Base-by-base conservation (phyloP, 139 green algal species). In the Tetradesmus lagerheimii region DNA sequence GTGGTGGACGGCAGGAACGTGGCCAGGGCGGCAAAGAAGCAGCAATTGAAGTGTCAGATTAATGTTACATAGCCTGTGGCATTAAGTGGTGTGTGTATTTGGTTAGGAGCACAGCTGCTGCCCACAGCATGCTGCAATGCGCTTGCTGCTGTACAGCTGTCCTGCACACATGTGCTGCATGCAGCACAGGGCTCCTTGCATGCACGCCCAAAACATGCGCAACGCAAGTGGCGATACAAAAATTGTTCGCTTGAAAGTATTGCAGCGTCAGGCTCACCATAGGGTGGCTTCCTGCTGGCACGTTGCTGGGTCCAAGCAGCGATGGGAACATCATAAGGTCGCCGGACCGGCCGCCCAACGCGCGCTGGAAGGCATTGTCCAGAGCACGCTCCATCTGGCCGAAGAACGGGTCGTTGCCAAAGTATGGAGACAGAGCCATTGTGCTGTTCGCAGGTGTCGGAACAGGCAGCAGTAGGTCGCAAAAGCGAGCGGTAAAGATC, bases 371-470 rank as follows among this genome's bases (percentile, higher is more conserved):
- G 76, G 88, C 89, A 15, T 45, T 74, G 57, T 89, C 78, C 45
- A 92, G 62, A 1, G 83, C 74, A 16, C 37, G 67, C 31, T 92
- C 90, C 14, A 92, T 62, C 15, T 86, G 50, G 38, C 37, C 62
- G 39, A 89, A 91, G 67, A 92, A 89, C 18, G 86, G 90, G 39
- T 92, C 90, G 25, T 50, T 78, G n/a, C 79, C 75, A 29, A 83
- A 8, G 29, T 84, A 80, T 29, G 89, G 71, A 16, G 84, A 43
- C n/a, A 92, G 84, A 15, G 89, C 89, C 89, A 92, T 92, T 27
- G 8, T 64, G 35, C 38, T 34, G 20, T 20, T 78, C n/a, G n/a
- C n/a, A 37, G n/a, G 15, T 39, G 14, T 39, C 67, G 78, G 38
- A 62, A 35, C 4, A 62, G 27, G 80, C 29, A 41, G 29, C 4